Conservation (phyloP, 2,329 filamentous ascomycete genomes). For the Cercospora sojina region DNA sequence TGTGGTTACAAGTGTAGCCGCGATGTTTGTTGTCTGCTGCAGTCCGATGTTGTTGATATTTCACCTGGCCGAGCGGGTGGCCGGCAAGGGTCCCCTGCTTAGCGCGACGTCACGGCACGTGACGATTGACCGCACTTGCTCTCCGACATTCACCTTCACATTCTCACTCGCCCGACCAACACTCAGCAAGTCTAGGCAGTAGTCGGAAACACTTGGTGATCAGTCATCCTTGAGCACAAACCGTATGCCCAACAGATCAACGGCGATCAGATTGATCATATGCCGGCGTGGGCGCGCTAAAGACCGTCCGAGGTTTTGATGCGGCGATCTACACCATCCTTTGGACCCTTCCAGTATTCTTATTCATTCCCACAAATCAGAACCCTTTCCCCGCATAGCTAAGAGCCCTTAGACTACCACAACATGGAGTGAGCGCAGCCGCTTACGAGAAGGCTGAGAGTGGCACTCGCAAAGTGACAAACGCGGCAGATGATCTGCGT, state of each 20-base stretch:
- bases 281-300: not conserved
- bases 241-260: not conserved
- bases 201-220: not conserved
- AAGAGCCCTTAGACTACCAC: not conserved
- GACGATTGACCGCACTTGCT: not conserved
- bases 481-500: not conserved
- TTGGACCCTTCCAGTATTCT: not conserved
- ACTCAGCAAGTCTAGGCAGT: not conserved
- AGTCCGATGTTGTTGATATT: not conserved
- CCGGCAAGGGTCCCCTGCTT: not conserved
- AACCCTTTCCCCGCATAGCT: not conserved
- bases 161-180: not conserved
- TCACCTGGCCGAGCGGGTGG: not conserved
- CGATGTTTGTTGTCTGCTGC: not conserved
- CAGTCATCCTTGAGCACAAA: not conserved
- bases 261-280: not conserved
- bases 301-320: not conserved
- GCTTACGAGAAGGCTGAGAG: not conserved
- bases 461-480: not conserved
- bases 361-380: constrained; percentile 1
- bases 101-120: not conserved
- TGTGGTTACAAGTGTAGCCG: not conserved
- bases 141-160: not conserved
- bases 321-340: constrained; percentile 1
- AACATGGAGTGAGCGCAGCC: not conserved